Percentiles rank a stretch among this genome's conserved stretches.
Evolutionary conservation across 2,329 filamentous ascomycete species (phyloP).

Genomic region (Amesomyces nigricolor): DNA sequence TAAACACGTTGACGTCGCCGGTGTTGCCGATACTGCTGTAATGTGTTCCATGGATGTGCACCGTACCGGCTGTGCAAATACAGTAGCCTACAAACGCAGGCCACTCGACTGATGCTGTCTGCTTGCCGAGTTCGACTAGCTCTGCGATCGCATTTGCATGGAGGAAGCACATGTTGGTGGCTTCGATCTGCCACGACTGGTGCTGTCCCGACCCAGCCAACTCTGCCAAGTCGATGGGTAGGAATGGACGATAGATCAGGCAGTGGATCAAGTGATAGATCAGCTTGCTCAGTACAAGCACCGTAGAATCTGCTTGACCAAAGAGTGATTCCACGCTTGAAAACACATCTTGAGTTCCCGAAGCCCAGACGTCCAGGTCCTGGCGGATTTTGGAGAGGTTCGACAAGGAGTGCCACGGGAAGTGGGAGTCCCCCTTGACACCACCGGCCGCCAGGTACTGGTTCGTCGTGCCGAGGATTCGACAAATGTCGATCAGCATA

Average conservation of each 20-base stretch:
- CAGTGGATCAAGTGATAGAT: conserved; percentile 85
- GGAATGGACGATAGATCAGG: conserved; percentile 78
- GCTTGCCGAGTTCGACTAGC: conserved; percentile 71
- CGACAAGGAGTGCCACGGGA: conserved; percentile 83
- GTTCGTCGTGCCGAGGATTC: conserved; percentile 77
- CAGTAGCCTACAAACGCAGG: conserved; percentile 83
- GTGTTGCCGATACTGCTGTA: conserved; percentile 53
- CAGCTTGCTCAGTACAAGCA: conserved; percentile 75
- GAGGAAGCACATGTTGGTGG: conserved; percentile 78
- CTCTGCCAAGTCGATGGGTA: conserved; percentile 78
- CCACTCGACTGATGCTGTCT: conserved; percentile 72
- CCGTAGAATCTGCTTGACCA: conserved; percentile 70
- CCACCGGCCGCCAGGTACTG: conserved; percentile 78
- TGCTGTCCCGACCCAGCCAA: conserved; percentile 75
- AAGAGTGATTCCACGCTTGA: conserved; percentile 70
- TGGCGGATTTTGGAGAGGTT: conserved; percentile 81
- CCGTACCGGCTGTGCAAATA: conserved; percentile 78
- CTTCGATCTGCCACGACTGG: conserved; percentile 89
- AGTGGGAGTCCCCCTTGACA: conserved; percentile 83
- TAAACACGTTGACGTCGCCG: conserved; percentile 56
- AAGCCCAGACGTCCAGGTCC: conserved; percentile 79
- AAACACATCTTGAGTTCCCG: conserved; percentile 73
- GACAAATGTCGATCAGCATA: conserved; percentile 78
- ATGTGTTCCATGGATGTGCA: conserved; percentile 80
- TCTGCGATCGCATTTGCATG: conserved; percentile 86